Evolutionary conservation across 495 filamentous ascomycete genomes (phyloP), one percentile per base, ranked within the genome.

Genomic region (Trichoderma parareesei): DNA sequence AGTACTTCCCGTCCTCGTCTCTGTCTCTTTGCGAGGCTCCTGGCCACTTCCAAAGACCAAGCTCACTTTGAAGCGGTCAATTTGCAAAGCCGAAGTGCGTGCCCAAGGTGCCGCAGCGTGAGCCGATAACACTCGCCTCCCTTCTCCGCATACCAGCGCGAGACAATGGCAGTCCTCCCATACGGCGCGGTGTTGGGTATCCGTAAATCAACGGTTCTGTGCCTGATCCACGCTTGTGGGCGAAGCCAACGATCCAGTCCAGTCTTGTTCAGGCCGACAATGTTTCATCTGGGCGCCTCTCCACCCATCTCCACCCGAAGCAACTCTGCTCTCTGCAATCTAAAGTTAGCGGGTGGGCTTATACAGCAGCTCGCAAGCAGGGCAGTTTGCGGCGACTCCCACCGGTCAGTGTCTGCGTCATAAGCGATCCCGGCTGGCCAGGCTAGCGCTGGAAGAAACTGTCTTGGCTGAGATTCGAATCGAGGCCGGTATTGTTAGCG

Each of bases 171-270:
- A 41, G 40, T 41, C 40, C 3, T 6, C 40, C 40, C 6, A 6
- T 13, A n/a, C 43, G 43, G 48, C 48, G 48, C 27, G 20, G 33
- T 37, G 11, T 11, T 57, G 27, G 53, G 20, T 11, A 10, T 14
- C 53, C 20, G 18, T 37, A 57, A 37, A n/a, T 57, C 53, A 37
- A 35, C 20, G 53, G 20, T 37, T 57, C 53, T 57, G 53, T 57
- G 53, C 53, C 53, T 57, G 53, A 57, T 57, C 53, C 53, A 57
- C 53, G 53, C 27, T 57, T 57, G 53, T 57, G 27, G 53, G 18
- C 9, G 53, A 57, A 27, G 37, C 44, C 53, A 57, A 35, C 11
- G 53, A 57, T 37, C 53, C 20, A 57, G 33, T 27, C 27, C 27
- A 27, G 27, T 27, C 11, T 57, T 35, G 16, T 37, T 57, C 27